These are phyloP conservation scores for Pseudomassariella vexata DNA, from an alignment of 2,329 filamentous ascomycete genomes.

Conservation along the genomic window DNA sequence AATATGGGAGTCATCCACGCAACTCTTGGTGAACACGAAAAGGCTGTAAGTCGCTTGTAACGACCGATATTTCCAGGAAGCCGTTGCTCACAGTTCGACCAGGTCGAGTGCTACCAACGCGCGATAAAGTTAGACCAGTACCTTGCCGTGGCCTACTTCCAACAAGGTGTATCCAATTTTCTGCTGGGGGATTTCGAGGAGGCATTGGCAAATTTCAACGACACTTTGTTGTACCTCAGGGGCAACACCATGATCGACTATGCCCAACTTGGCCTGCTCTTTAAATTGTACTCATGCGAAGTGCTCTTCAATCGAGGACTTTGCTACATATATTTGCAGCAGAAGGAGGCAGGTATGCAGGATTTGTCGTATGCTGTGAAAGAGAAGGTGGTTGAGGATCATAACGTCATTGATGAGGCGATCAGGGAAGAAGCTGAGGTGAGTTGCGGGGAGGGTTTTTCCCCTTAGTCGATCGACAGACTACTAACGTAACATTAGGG, in stretches of 20 bases:
- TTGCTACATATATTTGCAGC: conserved; percentile 94
- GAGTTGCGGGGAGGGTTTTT: too few relatives aligned
- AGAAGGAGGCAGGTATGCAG: conserved; percentile 84
- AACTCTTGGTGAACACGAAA: conserved; percentile 90
- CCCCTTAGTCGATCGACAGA: conserved; percentile 4
- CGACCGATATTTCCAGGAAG: conserved; percentile 1
- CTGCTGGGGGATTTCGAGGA: conserved; percentile 95
- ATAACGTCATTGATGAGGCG: conserved; percentile 96
- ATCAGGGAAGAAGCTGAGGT: conserved; percentile 91
- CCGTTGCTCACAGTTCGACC: conserved; percentile 13
- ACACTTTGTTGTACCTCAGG: conserved; percentile 87
- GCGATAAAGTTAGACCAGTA: conserved; percentile 90
- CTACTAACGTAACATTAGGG: conserved; percentile 48
- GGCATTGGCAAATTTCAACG: conserved; percentile 96
- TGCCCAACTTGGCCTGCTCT: conserved; percentile 88
- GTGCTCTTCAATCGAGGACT: conserved; percentile 95
- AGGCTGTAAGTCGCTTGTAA: conserved; percentile 62
- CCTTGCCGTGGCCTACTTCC: conserved; percentile 95
- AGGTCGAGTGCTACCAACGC: conserved; percentile 94
- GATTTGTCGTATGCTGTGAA: conserved; percentile 87
- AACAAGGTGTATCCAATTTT: conserved; percentile 97
- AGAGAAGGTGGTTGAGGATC: conserved; percentile 93
- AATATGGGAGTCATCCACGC: conserved; percentile 98
- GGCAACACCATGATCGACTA: conserved; percentile 98
- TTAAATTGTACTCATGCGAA: conserved; percentile 96